Percentiles rank a stretch among this genome's conserved stretches.
These are phyloP conservation scores for Pyrrhoderma lamaoense DNA, from an alignment of 1,284 basidiomycete species.

Conservation along the genomic window DNA sequence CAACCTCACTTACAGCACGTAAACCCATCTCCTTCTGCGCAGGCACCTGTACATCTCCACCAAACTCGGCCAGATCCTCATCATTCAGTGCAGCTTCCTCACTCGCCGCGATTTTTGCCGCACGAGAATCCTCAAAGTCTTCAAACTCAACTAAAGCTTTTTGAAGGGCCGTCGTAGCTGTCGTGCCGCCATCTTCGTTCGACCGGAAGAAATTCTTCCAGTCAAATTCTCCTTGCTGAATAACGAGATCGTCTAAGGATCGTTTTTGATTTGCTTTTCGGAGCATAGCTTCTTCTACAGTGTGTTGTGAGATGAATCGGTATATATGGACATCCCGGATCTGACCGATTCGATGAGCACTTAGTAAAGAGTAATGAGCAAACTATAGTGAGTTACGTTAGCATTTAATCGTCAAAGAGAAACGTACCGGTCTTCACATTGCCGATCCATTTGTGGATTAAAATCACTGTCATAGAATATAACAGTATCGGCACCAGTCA, in stretches of 20 bases:
- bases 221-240: slow-evolving; percentile 92
- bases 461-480: slow-evolving; percentile 97
- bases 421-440: slow-evolving; percentile 89
- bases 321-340: slow-evolving; percentile 97
- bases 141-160: slow-evolving; percentile 79
- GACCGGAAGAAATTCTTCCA: slow-evolving; percentile 79
- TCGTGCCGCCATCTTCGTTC: slow-evolving; percentile 31
- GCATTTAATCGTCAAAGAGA: not conserved
- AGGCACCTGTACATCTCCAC: slow-evolving; percentile 27
- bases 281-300: slow-evolving; percentile 95
- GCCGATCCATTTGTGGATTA: slow-evolving; percentile 95
- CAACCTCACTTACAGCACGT: not conserved
- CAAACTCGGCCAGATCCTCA: slow-evolving; percentile 74
- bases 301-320: slow-evolving; percentile 87
- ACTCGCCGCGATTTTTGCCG: slow-evolving; percentile 70
- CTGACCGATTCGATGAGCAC: slow-evolving; percentile 91
- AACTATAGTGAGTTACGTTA: not conserved
- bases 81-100: slow-evolving; percentile 68
- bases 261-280: slow-evolving; percentile 96
- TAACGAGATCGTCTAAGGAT: slow-evolving; percentile 85
- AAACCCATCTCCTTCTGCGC: not conserved
- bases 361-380: slow-evolving; percentile 26
- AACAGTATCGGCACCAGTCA: slow-evolving; percentile 96
- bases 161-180: slow-evolving; percentile 39
- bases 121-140: slow-evolving; percentile 79